Percentiles rank a stretch among this genome's conserved stretches.
These are phyloP conservation scores for Byssothecium circinans DNA, from an alignment of 2,329 filamentous ascomycete species.

Conservation along the genomic window DNA sequence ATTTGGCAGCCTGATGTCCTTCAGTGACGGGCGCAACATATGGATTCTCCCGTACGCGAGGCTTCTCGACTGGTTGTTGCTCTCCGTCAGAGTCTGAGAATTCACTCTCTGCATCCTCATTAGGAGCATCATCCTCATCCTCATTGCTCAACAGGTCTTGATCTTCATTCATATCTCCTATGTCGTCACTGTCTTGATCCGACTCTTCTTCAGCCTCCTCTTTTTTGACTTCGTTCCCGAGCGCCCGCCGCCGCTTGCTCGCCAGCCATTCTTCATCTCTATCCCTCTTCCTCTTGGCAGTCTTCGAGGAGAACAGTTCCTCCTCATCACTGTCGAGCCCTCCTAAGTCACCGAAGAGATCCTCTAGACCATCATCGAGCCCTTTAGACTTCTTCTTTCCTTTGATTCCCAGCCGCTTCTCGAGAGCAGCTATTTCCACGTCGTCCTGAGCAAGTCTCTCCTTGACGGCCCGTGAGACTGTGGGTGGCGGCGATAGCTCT, in stretches of 20 bases:
- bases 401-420: slow-evolving; percentile 84
- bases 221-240: slow-evolving; percentile 20
- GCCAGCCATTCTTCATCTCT: slow-evolving; percentile 66
- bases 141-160: no score
- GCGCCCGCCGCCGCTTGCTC: slow-evolving; percentile 59
- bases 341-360: slow-evolving; percentile 69
- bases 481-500: slow-evolving; percentile 20
- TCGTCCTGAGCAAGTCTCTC: slow-evolving; percentile 74
- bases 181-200: slow-evolving; percentile 5
- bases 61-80: slow-evolving; percentile 21
- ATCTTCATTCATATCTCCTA: slow-evolving; percentile 24
- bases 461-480: slow-evolving; percentile 51
- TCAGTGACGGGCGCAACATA: slow-evolving; percentile 72
- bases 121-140: no score
- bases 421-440: slow-evolving; percentile 81
- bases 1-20: slow-evolving; percentile 62
- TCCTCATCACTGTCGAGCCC: slow-evolving; percentile 48
- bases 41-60: slow-evolving; percentile 73
- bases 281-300: slow-evolving; percentile 57
- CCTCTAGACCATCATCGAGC: slow-evolving; percentile 80
- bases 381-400: slow-evolving; percentile 70
- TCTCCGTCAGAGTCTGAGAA: slow-evolving; percentile 38
- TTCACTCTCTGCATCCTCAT: slow-evolving; percentile 26
- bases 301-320: slow-evolving; percentile 41
- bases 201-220: slow-evolving; percentile 19